These are phyloP conservation scores for Scheffersomyces lignosus DNA, from an alignment of 805 yeast species.

Conservation along the genomic window DNA sequence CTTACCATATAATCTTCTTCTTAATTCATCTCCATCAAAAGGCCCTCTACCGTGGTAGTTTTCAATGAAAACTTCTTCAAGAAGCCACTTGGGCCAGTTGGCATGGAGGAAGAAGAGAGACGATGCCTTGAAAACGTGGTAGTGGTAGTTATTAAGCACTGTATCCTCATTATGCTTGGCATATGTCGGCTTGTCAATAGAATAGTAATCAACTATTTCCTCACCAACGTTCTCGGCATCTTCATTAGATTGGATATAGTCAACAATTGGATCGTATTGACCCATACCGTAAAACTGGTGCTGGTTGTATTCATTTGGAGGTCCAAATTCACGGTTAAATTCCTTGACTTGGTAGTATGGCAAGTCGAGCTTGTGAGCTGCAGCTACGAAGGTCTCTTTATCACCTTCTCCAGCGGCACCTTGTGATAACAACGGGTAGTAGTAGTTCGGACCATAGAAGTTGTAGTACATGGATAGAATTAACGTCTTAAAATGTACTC, in stretches of 20 bases:
- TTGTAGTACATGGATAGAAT: conserved; percentile 39
- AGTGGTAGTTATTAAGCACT: conserved; percentile 24
- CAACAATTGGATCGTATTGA: conserved; percentile 37
- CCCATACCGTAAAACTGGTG: conserved; percentile 37
- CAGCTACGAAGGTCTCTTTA: conserved; percentile 43
- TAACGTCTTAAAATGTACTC: conserved; percentile 30
- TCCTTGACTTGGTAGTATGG: conserved; percentile 40
- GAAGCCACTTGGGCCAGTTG: conserved; percentile 36
- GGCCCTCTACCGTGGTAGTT: conserved; percentile 31
- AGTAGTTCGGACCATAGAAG: conserved; percentile 35
- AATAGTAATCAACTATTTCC: conserved; percentile 7
- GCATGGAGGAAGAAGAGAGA: conserved; percentile 35
- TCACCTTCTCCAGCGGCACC: conserved; percentile 47
- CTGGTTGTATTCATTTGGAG: conserved; percentile 19
- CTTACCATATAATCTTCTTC: conserved; percentile 29
- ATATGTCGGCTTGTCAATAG: conserved; percentile 15
- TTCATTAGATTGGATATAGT: conserved; percentile 18
- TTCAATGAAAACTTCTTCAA: conserved; percentile 24
- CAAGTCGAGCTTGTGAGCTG: conserved; percentile 36
- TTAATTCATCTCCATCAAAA: conserved; percentile 12
- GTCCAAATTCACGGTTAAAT: conserved; percentile 39
- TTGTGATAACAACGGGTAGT: conserved; percentile 38
- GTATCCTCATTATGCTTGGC: conserved; percentile 22
- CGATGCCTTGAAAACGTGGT: conserved; percentile 27
- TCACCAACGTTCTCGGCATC: conserved; percentile 6